A percentile compares a stretch with the other conserved stretches of the same genome.
These are phyloP conservation scores for Candolleomyces eurysporus DNA, from an alignment of 768 basidiomycete species.

Conservation along the genomic window DNA sequence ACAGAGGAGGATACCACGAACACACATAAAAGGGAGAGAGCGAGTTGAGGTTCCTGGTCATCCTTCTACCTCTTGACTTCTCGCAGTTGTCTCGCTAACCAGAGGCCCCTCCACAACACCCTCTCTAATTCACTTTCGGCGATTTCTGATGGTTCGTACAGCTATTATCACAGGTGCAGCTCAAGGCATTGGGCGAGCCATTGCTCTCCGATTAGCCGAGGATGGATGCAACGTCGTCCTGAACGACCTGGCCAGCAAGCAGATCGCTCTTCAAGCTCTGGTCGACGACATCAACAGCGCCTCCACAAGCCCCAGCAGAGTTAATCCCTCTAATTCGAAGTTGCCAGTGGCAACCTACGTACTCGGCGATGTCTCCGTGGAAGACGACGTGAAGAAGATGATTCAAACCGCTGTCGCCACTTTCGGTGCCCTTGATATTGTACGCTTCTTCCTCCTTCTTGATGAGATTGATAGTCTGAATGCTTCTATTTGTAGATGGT, in stretches of 20 bases:
- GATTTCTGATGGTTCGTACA: slow-evolving; percentile 9
- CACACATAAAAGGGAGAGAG: no score
- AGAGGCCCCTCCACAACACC: no score
- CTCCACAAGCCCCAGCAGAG: not conserved
- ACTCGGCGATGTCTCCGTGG: slow-evolving; percentile 11
- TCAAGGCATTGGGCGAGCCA: slow-evolving; percentile 42
- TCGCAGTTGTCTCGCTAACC: no score
- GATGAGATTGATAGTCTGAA: not conserved
- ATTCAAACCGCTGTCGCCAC: not conserved
- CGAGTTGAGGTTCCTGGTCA: no score
- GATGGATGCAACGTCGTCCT: slow-evolving; percentile 41
- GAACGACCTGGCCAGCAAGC: slow-evolving; percentile 26
- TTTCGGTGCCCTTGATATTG: not conserved
- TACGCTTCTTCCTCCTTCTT: not conserved
- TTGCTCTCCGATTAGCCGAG: slow-evolving; percentile 37
- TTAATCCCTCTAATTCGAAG: no score
- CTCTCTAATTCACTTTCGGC: no score
- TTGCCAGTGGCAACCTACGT: not conserved
- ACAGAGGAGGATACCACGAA: no score
- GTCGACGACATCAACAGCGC: not conserved
- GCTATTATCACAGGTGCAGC: slow-evolving; percentile 41
- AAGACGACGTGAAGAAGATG: not conserved
- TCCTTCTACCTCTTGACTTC: no score
- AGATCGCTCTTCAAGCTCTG: not conserved
- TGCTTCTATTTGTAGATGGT: slow-evolving; percentile 2